phyloP scores from a whole-genome alignment of 2,329 filamentous ascomycete species.

The Ophiognomonia clavigignenti-juglandacearum region DNA sequence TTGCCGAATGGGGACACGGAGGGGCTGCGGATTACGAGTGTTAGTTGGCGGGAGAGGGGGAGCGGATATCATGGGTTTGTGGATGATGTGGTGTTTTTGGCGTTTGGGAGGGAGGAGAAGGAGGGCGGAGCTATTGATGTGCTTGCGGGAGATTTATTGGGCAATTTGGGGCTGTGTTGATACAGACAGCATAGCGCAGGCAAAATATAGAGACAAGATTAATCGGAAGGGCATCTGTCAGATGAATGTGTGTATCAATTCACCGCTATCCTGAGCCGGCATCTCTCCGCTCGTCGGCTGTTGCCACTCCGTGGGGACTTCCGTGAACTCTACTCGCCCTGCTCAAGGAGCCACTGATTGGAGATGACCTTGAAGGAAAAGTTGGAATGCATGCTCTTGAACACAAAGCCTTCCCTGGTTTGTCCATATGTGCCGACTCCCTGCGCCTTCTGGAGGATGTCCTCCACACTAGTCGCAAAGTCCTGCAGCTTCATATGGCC shows the following conservation, averaged over 20 bases:
- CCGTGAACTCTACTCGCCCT: constrained; percentile 19
- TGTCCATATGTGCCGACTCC: constrained; percentile 19
- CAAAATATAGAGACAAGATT: neutral
- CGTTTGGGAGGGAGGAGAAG: constrained; percentile 52
- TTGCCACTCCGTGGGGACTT: neutral
- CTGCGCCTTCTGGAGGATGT: constrained; percentile 24
- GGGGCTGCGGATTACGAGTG: constrained; percentile 54
- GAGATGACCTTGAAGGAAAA: constrained; percentile 27
- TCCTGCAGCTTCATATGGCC: constrained; percentile 10
- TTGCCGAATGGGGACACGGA: constrained; percentile 30
- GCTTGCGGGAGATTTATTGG: constrained; percentile 41
- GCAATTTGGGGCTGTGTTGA: constrained; percentile 33
- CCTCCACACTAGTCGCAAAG: constrained; percentile 15
- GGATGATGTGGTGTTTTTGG: constrained; percentile 50
- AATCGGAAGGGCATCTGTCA: neutral
- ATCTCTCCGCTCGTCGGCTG: no score
- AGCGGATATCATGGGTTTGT: constrained; percentile 50
- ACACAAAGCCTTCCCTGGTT: constrained; percentile 25
- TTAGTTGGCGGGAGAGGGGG: constrained; percentile 46
- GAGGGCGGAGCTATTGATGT: constrained; percentile 46
- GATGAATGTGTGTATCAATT: no score
- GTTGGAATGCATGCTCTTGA: constrained; percentile 18
- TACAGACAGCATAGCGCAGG: neutral
- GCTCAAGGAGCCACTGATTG: constrained; percentile 24
- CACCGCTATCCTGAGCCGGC: no score